Evolutionary conservation across 371 early-diverging fungal species (phyloP).

Genomic region (Mucor velutinosus): DNA sequence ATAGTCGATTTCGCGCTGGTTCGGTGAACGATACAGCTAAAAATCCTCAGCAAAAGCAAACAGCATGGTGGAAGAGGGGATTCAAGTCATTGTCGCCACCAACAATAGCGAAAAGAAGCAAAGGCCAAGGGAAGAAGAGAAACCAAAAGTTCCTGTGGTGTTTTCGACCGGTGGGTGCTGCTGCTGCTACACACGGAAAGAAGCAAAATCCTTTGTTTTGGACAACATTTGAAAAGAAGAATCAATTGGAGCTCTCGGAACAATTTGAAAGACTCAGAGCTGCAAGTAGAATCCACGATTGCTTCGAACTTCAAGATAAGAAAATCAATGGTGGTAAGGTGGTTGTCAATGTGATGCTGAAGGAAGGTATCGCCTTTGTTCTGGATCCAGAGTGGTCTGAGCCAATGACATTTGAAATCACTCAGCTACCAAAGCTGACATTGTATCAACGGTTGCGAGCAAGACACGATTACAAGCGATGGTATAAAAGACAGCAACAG

Average conservation of each 20-base stretch:
- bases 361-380: conserved; percentile 19
- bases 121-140: not conserved
- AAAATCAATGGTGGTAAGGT: conserved; percentile 1
- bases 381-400: conserved; percentile 22
- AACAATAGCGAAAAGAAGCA: not conserved
- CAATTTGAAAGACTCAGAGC: not conserved
- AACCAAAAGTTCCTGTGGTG: conserved; percentile 8
- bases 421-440: conserved; percentile 5
- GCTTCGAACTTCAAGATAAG: conserved; percentile 13
- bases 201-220: conserved; percentile 1
- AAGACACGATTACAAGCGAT: not conserved
- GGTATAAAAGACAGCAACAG: not conserved
- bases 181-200: not conserved
- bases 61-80: not conserved
- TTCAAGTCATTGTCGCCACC: not conserved
- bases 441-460: conserved; percentile 6
- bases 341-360: conserved; percentile 9
- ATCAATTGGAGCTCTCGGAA: conserved; percentile 9
- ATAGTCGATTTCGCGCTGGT: not conserved
- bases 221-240: conserved; percentile 16
- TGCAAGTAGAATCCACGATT: not conserved
- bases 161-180: conserved; percentile 5
- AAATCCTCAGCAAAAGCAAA: not conserved
- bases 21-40: not conserved
- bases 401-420: conserved; percentile 20